phyloP scores from a whole-genome alignment of 371 early-diverging fungal genomes.

The Dichotomocladium elegans region DNA sequence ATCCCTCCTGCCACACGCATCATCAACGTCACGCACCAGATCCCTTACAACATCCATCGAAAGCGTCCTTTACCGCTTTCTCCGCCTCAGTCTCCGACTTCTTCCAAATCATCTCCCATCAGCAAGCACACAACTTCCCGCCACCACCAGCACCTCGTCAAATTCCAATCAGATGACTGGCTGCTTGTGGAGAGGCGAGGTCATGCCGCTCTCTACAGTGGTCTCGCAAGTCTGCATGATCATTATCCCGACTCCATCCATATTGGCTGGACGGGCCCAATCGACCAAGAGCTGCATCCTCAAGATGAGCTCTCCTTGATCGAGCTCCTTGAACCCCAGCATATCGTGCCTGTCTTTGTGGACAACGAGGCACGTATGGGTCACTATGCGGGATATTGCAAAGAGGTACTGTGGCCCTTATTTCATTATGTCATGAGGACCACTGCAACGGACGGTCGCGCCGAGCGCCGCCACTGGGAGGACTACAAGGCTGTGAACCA shows the following conservation, averaged over 20 bases:
- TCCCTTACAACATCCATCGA: conserved; percentile 51
- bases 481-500: conserved; percentile 84
- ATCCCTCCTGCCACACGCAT: conserved; percentile 40
- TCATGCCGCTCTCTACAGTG: conserved; percentile 69
- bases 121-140: conserved; percentile 33
- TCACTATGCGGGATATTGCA: conserved; percentile 87
- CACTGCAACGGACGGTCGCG: conserved; percentile 58
- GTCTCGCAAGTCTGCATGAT: conserved; percentile 48
- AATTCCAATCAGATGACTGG: conserved; percentile 29
- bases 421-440: conserved; percentile 95
- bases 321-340: conserved; percentile 35
- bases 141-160: conserved; percentile 28
- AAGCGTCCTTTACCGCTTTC: background rate
- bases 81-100: conserved; percentile 3
- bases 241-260: conserved; percentile 46
- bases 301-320: conserved; percentile 26
- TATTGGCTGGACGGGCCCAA: conserved; percentile 63
- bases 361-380: conserved; percentile 62
- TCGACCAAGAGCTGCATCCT: background rate
- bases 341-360: conserved; percentile 70
- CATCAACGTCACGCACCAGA: conserved; percentile 63
- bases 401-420: conserved; percentile 58
- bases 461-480: conserved; percentile 71
- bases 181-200: conserved; percentile 43
- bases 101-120: conserved; percentile 19